Conservation (phyloP, 139 green algal species). For the Gonium pectorale region DNA sequence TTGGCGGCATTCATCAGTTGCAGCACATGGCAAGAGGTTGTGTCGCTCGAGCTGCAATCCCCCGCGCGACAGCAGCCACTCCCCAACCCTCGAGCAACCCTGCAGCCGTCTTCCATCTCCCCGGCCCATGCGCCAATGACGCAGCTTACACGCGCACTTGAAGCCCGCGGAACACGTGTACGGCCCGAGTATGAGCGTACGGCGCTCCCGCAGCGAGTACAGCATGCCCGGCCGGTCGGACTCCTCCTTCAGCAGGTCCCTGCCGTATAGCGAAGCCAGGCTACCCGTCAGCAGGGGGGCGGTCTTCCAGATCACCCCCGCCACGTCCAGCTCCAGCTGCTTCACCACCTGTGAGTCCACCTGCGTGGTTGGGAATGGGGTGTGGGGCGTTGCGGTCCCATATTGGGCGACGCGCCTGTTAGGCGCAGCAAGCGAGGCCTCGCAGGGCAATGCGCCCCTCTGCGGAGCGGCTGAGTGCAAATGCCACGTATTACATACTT, state of each 20-base stretch:
- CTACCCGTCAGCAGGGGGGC: background rate
- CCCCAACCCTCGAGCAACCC: no score
- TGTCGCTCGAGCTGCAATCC: no score
- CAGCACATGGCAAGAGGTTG: no score
- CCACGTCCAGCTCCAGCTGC: conserved; percentile 30
- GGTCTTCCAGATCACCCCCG: background rate
- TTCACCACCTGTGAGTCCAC: background rate
- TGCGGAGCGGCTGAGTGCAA: no score
- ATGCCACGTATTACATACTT: no score
- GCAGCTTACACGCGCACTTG: conserved; percentile 15
- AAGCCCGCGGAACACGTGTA: conserved; percentile 5
- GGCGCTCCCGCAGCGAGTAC: background rate
- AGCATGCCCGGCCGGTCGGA: background rate
- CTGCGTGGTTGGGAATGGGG: background rate
- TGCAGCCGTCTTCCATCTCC: no score
- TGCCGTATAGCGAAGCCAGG: background rate
- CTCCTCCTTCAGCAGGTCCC: background rate
- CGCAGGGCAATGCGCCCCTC: no score
- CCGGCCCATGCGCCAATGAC: no score
- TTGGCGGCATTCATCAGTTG: no score
- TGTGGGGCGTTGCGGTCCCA: background rate
- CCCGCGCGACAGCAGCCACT: no score
- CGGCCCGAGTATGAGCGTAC: conserved; percentile 10
- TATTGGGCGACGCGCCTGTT: background rate
- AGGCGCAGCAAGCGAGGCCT: background rate